phyloP scores from a whole-genome alignment of 139 green algal species.

The Raphidocelis subcapitata region DNA sequence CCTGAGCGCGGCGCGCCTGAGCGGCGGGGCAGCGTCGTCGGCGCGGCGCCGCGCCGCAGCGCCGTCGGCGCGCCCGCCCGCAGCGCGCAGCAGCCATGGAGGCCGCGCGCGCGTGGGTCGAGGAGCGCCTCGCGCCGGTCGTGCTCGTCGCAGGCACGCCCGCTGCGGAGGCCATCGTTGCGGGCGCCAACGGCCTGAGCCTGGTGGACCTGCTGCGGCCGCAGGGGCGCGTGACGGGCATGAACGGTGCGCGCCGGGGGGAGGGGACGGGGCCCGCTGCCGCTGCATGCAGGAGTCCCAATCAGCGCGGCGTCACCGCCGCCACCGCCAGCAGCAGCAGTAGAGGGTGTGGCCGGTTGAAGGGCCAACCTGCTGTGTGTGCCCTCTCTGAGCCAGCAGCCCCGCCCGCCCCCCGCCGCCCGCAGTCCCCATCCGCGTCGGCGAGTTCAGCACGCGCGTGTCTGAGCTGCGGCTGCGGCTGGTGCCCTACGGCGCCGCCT shows the following conservation, averaged over 20 bases:
- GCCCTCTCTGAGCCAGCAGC: not conserved
- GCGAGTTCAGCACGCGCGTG: slow-evolving; percentile 72
- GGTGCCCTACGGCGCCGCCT: slow-evolving; percentile 52
- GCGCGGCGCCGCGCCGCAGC: too few species aligned
- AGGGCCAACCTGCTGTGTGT: not conserved
- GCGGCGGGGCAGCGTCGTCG: too few species aligned
- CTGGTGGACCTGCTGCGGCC: slow-evolving; percentile 79
- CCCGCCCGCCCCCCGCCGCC: not conserved
- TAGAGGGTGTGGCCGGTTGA: not conserved
- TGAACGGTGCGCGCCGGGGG: slow-evolving; percentile 63
- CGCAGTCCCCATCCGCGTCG: slow-evolving; percentile 65
- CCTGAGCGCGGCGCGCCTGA: too few species aligned
- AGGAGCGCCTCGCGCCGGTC: slow-evolving; percentile 46
- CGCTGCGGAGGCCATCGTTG: slow-evolving; percentile 53
- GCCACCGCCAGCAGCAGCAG: not conserved
- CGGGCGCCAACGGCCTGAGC: slow-evolving; percentile 56
- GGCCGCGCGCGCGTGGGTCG: slow-evolving; percentile 31
- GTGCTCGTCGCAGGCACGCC: slow-evolving; percentile 63
- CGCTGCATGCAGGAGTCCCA: not conserved
- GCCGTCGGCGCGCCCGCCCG: too few species aligned
- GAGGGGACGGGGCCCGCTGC: too few species aligned
- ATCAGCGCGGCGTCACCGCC: not conserved
- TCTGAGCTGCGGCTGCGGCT: slow-evolving; percentile 75
- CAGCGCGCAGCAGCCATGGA: slow-evolving; percentile 19
- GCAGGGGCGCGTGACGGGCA: slow-evolving; percentile 54